A percentile compares a stretch with the other conserved stretches of the same genome.
phyloP scores from a whole-genome alignment of 345 rosid species.

The Arabis hirsuta region DNA sequence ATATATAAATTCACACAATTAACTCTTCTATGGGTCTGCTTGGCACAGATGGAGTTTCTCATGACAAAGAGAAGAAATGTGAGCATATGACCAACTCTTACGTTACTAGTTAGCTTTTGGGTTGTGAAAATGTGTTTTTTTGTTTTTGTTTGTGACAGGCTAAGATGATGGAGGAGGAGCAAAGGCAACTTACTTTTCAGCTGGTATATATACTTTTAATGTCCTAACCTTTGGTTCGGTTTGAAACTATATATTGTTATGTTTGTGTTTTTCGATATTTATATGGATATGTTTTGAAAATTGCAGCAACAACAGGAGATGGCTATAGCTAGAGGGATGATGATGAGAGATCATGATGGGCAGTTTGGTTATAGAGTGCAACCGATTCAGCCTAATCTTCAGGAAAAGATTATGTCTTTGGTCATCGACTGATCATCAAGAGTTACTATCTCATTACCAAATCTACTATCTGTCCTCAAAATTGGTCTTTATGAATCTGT shows the following conservation, averaged over 20 bases:
- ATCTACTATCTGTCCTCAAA: conserved; percentile 17
- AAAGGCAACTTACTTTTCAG: conserved; percentile 50
- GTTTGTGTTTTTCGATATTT: conserved; percentile 5
- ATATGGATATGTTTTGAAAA: conserved; percentile 7
- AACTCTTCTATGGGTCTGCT: conserved; percentile 24
- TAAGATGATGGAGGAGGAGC: conserved; percentile 49
- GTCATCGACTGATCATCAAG: conserved; percentile 41
- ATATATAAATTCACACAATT: background rate
- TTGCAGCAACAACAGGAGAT: conserved; percentile 59
- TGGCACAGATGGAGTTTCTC: conserved; percentile 49
- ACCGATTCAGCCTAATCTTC: conserved; percentile 49
- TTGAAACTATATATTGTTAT: conserved; percentile 25
- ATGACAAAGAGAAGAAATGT: conserved; percentile 53
- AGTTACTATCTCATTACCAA: background rate
- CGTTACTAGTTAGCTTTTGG: conserved; percentile 5
- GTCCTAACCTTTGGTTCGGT: background rate
- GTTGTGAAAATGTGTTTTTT: background rate
- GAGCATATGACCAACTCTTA: conserved; percentile 25
- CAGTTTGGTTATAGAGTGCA: conserved; percentile 46
- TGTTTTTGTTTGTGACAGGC: conserved; percentile 31
- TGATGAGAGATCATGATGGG: conserved; percentile 42
- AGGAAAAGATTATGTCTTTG: conserved; percentile 48
- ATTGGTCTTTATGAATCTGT: background rate
- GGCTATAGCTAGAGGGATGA: conserved; percentile 55
- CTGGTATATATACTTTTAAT: conserved; percentile 42